Base-by-base conservation (phyloP, 139 green algal genomes). In the Chlamydomonas schloesseri region DNA sequence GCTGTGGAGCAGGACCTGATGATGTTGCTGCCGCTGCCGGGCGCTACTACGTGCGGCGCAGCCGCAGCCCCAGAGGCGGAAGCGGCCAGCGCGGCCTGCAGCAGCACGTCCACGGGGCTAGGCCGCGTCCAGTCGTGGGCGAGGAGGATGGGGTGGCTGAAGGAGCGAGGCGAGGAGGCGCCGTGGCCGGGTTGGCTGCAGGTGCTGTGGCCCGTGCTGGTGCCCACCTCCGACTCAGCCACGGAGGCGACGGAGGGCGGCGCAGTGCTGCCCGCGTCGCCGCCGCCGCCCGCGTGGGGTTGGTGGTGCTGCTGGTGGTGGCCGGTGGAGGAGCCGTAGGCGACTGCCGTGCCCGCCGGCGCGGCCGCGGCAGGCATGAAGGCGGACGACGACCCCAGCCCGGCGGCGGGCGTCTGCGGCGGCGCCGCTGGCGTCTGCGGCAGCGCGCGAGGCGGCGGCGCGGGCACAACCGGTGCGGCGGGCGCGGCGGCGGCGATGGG, bases 81-180 rank as follows among this genome's bases (percentile, higher is more conserved):
- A 15, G 79, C 79, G 10, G 47, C 79, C 3, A 85, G 55, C 0
- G 79, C 79, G 36, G 79, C 79, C 24, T 76, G 79, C 65, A 74
- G 29, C 42, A 85, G 79, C 65, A 65, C 79, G 31, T 85, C 79
- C 23, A 85, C 79, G 9, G 79, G 79, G 47, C 67, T 77, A 31
- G 79, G 79, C 11, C 79, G 65, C 0, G 67, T 77, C 79, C 79
- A 85, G 64, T 85, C 79, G 33, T 85, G 65, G 42, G 42, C 42
- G 6, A 50, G 42, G 42, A 50, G 42, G 42, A 50, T 50, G 33
- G 29, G 68, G n/a, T 5, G 28, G 24, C 37, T 21, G 67, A 76
- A 68, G 31, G 65, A 85, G 34, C 42, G 70, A 0, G 79, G 79
- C 6, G 79, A 85, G 47, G 31, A 85, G 31, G 65, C 46, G 46